Evolutionary conservation across 768 basidiomycete species (phyloP).

Genomic region (Cystofilobasidium macerans): DNA sequence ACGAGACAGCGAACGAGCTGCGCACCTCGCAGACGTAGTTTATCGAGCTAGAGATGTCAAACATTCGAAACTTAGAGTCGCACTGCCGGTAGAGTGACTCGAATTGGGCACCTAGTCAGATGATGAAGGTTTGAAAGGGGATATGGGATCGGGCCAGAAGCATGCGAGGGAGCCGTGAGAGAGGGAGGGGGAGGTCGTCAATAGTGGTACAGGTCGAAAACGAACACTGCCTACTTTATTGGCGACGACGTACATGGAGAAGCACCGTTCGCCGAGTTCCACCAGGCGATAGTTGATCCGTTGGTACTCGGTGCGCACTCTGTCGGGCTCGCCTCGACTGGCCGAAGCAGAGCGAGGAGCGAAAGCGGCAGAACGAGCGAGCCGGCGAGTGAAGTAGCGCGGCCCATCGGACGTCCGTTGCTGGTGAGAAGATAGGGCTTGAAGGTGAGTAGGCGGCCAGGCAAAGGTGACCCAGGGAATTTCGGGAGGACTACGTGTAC

Average conservation of each 20-base stretch:
- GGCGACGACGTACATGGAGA: background rate
- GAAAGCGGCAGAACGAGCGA: background rate
- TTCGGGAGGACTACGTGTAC: too few species aligned
- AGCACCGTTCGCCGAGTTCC: background rate
- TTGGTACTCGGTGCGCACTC: background rate
- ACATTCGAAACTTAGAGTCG: constrained; percentile 3
- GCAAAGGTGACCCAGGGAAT: too few species aligned
- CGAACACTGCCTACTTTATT: too few species aligned
- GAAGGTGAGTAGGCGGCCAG: too few species aligned
- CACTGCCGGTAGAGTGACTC: constrained; percentile 7
- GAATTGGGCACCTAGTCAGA: background rate
- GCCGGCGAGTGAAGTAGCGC: background rate
- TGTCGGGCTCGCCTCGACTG: background rate
- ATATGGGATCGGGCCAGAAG: background rate
- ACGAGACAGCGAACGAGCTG: background rate
- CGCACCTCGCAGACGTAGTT: background rate
- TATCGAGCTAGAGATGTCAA: background rate
- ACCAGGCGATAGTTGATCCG: background rate
- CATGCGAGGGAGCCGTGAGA: background rate
- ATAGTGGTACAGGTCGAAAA: too few species aligned
- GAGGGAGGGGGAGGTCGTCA: background rate
- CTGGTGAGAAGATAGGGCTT: background rate
- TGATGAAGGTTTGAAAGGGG: background rate
- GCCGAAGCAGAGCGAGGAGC: background rate
- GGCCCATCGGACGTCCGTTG: background rate